phyloP scores from a whole-genome alignment of 1,284 basidiomycete genomes.

The Malassezia caprae region DNA sequence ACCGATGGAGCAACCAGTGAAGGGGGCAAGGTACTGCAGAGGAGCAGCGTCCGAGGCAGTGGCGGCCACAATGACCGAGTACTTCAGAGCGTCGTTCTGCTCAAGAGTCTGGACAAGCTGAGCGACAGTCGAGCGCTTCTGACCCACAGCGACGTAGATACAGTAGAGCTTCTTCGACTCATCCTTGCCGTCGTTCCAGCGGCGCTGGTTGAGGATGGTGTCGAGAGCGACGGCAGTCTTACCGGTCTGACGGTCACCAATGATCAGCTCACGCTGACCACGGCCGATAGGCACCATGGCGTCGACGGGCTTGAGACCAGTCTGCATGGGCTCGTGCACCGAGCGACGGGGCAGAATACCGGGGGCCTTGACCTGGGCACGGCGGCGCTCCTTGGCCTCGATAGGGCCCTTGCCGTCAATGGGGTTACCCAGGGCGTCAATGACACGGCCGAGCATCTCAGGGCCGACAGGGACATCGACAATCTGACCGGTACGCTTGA shows the following conservation, averaged over 20 bases:
- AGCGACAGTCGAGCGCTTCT: conserved; percentile 98
- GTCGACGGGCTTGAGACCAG: conserved; percentile 98
- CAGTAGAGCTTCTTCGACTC: conserved; percentile 98
- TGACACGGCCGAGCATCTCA: conserved; percentile 89
- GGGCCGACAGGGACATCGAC: conserved; percentile 98
- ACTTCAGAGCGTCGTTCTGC: conserved; percentile 99
- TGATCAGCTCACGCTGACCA: conserved; percentile 99
- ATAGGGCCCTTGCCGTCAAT: conserved; percentile 99
- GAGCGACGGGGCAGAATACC: conserved; percentile 98
- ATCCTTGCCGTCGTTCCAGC: conserved; percentile 95
- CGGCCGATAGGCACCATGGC: conserved; percentile 99
- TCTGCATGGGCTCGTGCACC: conserved; percentile 99
- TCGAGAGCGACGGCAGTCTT: conserved; percentile 98
- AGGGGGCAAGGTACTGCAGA: conserved; percentile 96
- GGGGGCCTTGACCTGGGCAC: conserved; percentile 94
- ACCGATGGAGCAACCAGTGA: conserved; percentile 99
- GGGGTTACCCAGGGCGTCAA: conserved; percentile 97
- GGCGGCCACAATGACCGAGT: conserved; percentile 95
- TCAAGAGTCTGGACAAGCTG: conserved; percentile 98
- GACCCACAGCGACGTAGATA: conserved; percentile 97
- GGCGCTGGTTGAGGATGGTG: conserved; percentile 99
- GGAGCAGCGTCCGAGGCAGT: conserved; percentile 98
- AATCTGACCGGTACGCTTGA: conserved; percentile 99
- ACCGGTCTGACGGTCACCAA: conserved; percentile 99
- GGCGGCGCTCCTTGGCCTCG: conserved; percentile 78